phyloP scores from a whole-genome alignment of 495 filamentous ascomycete species.

The Penicillium bovifimosum region DNA sequence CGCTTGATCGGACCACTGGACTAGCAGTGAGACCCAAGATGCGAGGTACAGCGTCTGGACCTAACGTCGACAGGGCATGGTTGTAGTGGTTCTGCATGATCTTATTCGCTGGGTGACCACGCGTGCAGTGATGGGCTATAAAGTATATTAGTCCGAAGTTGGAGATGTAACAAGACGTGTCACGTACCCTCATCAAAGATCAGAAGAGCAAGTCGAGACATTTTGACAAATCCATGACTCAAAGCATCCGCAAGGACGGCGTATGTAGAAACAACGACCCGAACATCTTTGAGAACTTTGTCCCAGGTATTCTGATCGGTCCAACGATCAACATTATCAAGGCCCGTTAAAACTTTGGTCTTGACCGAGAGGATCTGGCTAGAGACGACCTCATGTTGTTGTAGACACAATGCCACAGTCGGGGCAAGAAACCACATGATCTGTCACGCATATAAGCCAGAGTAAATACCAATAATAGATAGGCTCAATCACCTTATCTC shows the following conservation, averaged over 20 bases:
- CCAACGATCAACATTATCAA: constrained; percentile 71
- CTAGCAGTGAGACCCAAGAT: constrained; percentile 86
- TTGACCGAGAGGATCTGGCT: constrained; percentile 58
- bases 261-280: constrained; percentile 73
- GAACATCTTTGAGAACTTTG: constrained; percentile 57
- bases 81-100: constrained; percentile 81
- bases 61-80: constrained; percentile 28
- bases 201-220: constrained; percentile 61
- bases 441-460: constrained; percentile 35
- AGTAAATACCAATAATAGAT: background rate
- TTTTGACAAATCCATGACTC: constrained; percentile 69
- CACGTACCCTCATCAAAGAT: constrained; percentile 86
- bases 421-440: constrained; percentile 83
- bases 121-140: constrained; percentile 33
- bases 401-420: constrained; percentile 65
- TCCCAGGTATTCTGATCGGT: constrained; percentile 67
- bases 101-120: constrained; percentile 57
- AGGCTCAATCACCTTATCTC: constrained; percentile 50
- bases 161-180: background rate
- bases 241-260: constrained; percentile 76
- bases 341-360: constrained; percentile 59
- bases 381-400: constrained; percentile 64
- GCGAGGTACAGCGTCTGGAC: constrained; percentile 48
- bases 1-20: constrained; percentile 54
- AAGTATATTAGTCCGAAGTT: background rate